Evolutionary conservation across 2,329 filamentous ascomycete species (phyloP), one percentile per base, ranked within the genome.

Genomic region (Alternaria metachromatica): DNA sequence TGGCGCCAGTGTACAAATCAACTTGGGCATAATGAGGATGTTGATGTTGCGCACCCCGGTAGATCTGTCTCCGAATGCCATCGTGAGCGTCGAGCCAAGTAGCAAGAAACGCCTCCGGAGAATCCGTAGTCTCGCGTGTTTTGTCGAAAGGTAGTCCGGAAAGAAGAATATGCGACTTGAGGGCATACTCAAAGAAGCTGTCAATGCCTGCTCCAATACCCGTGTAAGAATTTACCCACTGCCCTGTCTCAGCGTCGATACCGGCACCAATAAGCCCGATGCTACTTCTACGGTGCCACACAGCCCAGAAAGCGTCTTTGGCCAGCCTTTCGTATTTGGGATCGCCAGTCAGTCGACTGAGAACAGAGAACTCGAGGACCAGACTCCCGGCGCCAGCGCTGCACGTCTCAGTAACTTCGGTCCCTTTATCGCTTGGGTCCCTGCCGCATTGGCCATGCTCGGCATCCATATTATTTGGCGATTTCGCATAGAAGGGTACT

Each of bases 171-270:
- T 97, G 90, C 18, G 94, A 94, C 81, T 99, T 99, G 73, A 98
- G 87, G 4, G 96, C 94, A 80, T 99, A 99, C 81, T 99, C 96
- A 75, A 97, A 98, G 82, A 99, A 99, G 81, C 94, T 97, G 82
- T 99, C 96, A 74, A 97, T 93, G 43, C 96, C 96, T 8, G 96
- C 96, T 54, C 96, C 96, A 71, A 99, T 97, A 28, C 96, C 95
- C n/a, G 95, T 90, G 78, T 93, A 94, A 2, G 92, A 87, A 9
- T 91, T 91, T 33, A 96, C 90, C 96, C 96, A 99, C 70, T 91
- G 86, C 0, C 95, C 96, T 26, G 89, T 91, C 76, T 98, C 95
- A 2, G 94, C 93, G 81, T 97, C 95, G 65, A 99, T 94, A 3
- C 94, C 95, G 61, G 93, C 92, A 8, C 95, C 96, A 66, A 99